Base-by-base conservation (phyloP, 805 yeast species). In the Lipomyces mesembrius region DNA sequence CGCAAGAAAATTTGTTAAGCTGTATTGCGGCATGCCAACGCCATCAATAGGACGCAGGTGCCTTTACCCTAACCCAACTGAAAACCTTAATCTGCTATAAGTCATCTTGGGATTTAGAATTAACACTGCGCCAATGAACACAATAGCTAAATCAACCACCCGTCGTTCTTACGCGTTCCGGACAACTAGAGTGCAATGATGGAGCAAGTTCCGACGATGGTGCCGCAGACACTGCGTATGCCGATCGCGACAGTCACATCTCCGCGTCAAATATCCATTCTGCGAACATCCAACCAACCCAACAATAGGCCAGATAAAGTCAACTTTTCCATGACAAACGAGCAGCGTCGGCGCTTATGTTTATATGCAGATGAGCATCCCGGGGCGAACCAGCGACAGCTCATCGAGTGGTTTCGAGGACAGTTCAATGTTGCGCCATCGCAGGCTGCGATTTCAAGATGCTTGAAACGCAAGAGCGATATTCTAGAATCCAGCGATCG, bases 401-500 rank as follows among this genome's bases (percentile, higher is more conserved):
- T 68, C 9, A 67, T 67, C 11, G 61, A 53, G 49, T 68, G 71
- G 71, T 68, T 68, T 57, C 32, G 37, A 14, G 43, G 57, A 20
- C 37, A 27, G 29, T 68, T 67, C 20, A 20, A 49, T 39, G 61
- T 60, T 27, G 62, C 71, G 49, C 71, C 71, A 29, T 61, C 66
- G 27, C 71, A 68, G 55, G 71, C 71, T 17, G 71, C 71, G 4
- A 61, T 68, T 4, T 68, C 71, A 37, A 61, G 71, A 9, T 68
- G 71, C 39, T 51, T 68, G 49, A 68, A 68, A 63, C 71, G 71
- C 53, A 66, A 63, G 52, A 37, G n/a, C 37, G 65, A 63, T 25
- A 63, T 68, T 37, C 59, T 68, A 35, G 63, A 52, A 12, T 39
- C 60, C 11, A 35, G 59, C 17, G 54, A 39, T 8, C 59, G 43